Base-by-base conservation (phyloP, 2,329 filamentous ascomycete species). In the Rutstroemia sp. region DNA sequence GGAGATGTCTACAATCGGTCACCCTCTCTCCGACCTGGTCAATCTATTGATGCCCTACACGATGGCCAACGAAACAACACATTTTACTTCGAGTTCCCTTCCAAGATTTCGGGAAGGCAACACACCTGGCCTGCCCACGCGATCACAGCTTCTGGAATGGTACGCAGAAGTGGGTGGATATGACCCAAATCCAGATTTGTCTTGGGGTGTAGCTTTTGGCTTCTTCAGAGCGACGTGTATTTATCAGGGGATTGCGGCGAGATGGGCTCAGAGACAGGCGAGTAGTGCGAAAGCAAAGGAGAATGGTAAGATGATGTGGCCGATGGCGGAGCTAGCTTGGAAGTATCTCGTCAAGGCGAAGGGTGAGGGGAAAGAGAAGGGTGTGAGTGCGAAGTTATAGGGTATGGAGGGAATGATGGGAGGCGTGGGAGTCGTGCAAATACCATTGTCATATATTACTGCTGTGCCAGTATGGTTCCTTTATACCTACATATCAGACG, bases 1-100 rank as follows among this genome's bases (percentile, higher is more conserved):
- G 92, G 94, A 97, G 75, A 96, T 99, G 90, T 91, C 90, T 38
- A 97, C 94, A 0, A 86, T 96, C 54, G 94, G 94, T n/a, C 92
- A 99, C 71, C 94, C 94, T 1, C 80, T 97, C 21, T 92, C 88
- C 5, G 94, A 99, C 70, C 76, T 97, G 42, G 85, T 86, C 71
- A 97, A 97, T 72, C 77, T 97, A 17, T 71, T 85, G 25, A 75
- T 75, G 7, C 78, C 78, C 8, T 80, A 75, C 63, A 62, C 60
- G 56, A 56, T 65, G 16, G 60, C 60, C 37, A 41, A 61, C 44
- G 63, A 61, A 30, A 58, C 60, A 60, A 68, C 60, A 64, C 68
- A 30, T 68, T 71, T 54, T n/a, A 7, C 34, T 9, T 34, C 42
- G 30, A 34, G 30, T 1, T 46, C 41, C 71, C 71, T 41, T 62